Evolutionary conservation across 371 early-diverging fungal species (phyloP).

Genomic region (Blastocladiella emersonii): DNA sequence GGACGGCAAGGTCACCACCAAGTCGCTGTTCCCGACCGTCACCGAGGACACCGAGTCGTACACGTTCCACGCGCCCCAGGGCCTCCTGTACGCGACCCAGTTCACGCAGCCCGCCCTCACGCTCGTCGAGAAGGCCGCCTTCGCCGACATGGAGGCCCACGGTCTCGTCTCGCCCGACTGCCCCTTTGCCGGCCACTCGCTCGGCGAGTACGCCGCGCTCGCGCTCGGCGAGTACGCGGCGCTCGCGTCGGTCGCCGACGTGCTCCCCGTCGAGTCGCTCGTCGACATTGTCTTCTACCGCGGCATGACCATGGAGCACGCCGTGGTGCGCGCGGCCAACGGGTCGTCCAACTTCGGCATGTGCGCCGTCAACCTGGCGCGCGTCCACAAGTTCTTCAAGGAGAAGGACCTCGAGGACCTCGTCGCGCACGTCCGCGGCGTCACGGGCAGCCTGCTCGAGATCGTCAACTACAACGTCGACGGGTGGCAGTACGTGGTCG

Average conservation of each 20-base stretch:
- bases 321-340: constrained; percentile 66
- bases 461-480: constrained; percentile 96
- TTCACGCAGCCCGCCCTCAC: constrained; percentile 90
- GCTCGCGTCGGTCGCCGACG: constrained; percentile 77
- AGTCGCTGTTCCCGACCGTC: constrained; percentile 82
- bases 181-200: constrained; percentile 88
- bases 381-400: constrained; percentile 72
- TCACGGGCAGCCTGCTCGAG: constrained; percentile 66
- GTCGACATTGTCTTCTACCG: constrained; percentile 93
- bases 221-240: no score
- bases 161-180: constrained; percentile 71
- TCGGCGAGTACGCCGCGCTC: constrained; percentile 96
- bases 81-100: constrained; percentile 86
- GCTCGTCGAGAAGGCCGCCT: constrained; percentile 84
- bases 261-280: constrained; percentile 67
- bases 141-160: constrained; percentile 78
- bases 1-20: constrained; percentile 26
- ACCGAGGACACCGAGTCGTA: constrained; percentile 60
- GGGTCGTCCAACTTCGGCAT: constrained; percentile 88
- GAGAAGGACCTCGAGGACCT: constrained; percentile 69
- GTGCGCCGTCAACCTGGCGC: constrained; percentile 85
- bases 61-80: constrained; percentile 82
- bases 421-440: constrained; percentile 66
- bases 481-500: constrained; percentile 89
- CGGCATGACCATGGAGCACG: constrained; percentile 93